These are phyloP conservation scores for Grigorovia humatica DNA, from an alignment of 805 yeast genomes.

Conservation along the genomic window DNA sequence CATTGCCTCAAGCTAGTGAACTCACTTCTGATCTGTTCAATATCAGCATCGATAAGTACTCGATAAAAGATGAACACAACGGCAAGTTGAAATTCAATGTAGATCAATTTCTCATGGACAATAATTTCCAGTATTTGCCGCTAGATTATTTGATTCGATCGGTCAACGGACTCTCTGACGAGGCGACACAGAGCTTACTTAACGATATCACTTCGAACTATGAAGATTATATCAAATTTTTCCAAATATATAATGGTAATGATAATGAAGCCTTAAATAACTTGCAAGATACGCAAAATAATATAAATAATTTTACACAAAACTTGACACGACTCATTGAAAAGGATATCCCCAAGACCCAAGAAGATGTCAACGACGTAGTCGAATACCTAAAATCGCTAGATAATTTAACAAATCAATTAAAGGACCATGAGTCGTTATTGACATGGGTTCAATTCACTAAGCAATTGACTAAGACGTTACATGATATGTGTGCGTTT, in stretches of 20 bases:
- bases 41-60: slow-evolving; percentile 11
- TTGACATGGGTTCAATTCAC: slow-evolving; percentile 12
- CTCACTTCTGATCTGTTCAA: slow-evolving; percentile 20
- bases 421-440: slow-evolving; percentile 13
- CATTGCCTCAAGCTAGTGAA: slow-evolving; percentile 21
- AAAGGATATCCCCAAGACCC: slow-evolving; percentile 15
- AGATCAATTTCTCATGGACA: slow-evolving; percentile 21
- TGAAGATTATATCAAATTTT: slow-evolving; percentile 19
- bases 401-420: slow-evolving; percentile 13
- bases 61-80: background rate
- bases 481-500: slow-evolving; percentile 21
- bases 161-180: slow-evolving; percentile 16
- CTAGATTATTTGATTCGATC: slow-evolving; percentile 23
- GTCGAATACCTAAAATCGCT: slow-evolving; percentile 20
- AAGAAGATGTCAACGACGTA: slow-evolving; percentile 17
- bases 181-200: slow-evolving; percentile 17
- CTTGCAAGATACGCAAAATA: slow-evolving; percentile 16
- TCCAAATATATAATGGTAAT: slow-evolving; percentile 14
- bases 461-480: slow-evolving; percentile 15
- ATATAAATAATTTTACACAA: slow-evolving; percentile 15
- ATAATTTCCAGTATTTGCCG: slow-evolving; percentile 25
- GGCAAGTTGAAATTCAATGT: slow-evolving; percentile 12
- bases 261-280: slow-evolving; percentile 16
- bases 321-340: slow-evolving; percentile 14
- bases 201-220: slow-evolving; percentile 20